Evolutionary conservation across 495 filamentous ascomycete species (phyloP).

Genomic region (Xylaria flabelliformis): DNA sequence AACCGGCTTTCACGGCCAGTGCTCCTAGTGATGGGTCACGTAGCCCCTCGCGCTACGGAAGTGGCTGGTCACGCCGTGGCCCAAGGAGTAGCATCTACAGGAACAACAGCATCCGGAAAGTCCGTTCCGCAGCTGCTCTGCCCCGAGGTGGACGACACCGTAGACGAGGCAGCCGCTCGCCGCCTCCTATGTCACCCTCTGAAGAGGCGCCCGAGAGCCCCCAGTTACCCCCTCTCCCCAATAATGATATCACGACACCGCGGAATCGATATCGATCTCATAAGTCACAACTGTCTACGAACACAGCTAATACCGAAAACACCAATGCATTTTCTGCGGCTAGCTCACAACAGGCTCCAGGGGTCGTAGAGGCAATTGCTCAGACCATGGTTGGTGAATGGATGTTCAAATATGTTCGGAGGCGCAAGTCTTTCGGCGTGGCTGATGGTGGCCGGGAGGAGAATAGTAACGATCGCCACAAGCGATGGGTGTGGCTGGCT

Average conservation of each 20-base stretch:
- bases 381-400: constrained; percentile 99
- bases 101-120: constrained; percentile 73
- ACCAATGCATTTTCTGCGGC: constrained; percentile 60
- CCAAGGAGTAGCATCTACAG: constrained; percentile 52
- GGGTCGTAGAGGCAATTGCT: constrained; percentile 96
- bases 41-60: constrained; percentile 69
- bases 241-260: constrained; percentile 72
- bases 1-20: constrained; percentile 69
- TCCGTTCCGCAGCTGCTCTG: constrained; percentile 78
- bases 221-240: constrained; percentile 72
- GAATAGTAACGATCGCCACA: constrained; percentile 76
- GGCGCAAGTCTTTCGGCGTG: constrained; percentile 90
- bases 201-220: constrained; percentile 74
- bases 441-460: constrained; percentile 66
- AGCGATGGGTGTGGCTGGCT: constrained; percentile 97
- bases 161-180: constrained; percentile 65
- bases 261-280: constrained; percentile 54
- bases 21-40: constrained; percentile 74
- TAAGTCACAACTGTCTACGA: constrained; percentile 59
- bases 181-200: constrained; percentile 68
- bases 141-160: constrained; percentile 55
- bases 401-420: constrained; percentile 99
- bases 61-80: constrained; percentile 50
- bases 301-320: constrained; percentile 60
- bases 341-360: constrained; percentile 70